Conservation (phyloP, 2,329 filamentous ascomycete genomes). For the Blastomyces percursus region DNA sequence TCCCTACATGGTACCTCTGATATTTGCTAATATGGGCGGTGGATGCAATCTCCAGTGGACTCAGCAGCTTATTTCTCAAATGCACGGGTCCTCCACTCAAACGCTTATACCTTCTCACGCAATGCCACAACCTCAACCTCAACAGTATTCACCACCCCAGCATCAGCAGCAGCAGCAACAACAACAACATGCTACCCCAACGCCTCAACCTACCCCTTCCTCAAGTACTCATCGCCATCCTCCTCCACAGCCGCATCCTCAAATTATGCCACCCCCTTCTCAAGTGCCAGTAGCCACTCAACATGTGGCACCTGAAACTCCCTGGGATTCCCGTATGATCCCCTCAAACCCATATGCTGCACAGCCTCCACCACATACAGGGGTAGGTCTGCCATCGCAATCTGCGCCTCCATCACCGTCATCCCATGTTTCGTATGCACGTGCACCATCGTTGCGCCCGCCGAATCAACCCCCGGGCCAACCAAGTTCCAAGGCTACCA, state of each 20-base stretch:
- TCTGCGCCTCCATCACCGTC: constrained; percentile 1
- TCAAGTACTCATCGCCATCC: constrained; percentile 9
- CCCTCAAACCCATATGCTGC: constrained; percentile 26
- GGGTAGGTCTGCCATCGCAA: not conserved
- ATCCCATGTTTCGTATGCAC: not conserved
- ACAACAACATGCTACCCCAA: constrained; percentile 15
- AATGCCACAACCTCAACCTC: not conserved
- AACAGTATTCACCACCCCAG: constrained; percentile 21
- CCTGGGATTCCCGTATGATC: constrained; percentile 25
- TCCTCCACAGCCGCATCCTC: constrained; percentile 10
- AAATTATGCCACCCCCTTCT: constrained; percentile 12
- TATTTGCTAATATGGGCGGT: constrained; percentile 62
- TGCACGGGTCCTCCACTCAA: constrained; percentile 18
- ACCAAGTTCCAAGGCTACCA: constrained; percentile 14
- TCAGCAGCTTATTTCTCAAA: constrained; percentile 51
- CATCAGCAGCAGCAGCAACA: constrained; percentile 26
- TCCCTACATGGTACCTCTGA: constrained; percentile 60
- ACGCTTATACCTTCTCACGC: not conserved
- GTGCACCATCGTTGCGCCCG: constrained; percentile 6
- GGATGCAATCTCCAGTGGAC: constrained; percentile 53
- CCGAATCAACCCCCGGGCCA: constrained; percentile 16
- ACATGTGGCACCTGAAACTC: constrained; percentile 18
- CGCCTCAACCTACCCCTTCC: constrained; percentile 9
- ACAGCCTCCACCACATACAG: constrained; percentile 13
- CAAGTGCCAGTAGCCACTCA: constrained; percentile 17